Conservation (phyloP, 2,329 filamentous ascomycete species). For the Plenodomus tracheiphilus region DNA sequence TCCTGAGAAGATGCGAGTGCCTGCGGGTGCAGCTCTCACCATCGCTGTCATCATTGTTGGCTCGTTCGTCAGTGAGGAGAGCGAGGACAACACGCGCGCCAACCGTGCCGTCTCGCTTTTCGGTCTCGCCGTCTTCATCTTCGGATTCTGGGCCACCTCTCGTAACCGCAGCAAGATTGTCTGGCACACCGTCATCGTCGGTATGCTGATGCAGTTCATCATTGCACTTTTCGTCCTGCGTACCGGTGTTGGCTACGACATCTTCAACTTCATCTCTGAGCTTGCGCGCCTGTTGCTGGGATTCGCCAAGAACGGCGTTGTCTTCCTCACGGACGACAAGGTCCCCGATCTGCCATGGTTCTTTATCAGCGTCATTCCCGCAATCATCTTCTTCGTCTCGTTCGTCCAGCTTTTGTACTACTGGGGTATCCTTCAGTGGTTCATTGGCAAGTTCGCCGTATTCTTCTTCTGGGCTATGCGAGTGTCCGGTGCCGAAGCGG, state of each 20-base stretch:
- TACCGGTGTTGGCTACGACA: constrained; percentile 78
- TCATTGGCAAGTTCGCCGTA: constrained; percentile 80
- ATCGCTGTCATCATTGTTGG: constrained; percentile 76
- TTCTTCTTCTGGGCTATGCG: constrained; percentile 91
- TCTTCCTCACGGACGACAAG: constrained; percentile 65
- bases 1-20: constrained; percentile 67
- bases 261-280: constrained; percentile 84
- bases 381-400: constrained; percentile 95
- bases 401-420: constrained; percentile 88
- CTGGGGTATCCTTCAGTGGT: constrained; percentile 82
- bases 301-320: constrained; percentile 73
- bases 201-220: constrained; percentile 86
- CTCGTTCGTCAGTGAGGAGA: constrained; percentile 72
- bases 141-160: constrained; percentile 70
- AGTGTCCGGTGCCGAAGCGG: constrained; percentile 89
- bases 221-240: constrained; percentile 86
- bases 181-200: constrained; percentile 69
- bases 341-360: constrained; percentile 63
- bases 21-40: constrained; percentile 65
- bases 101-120: constrained; percentile 83
- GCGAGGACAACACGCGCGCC: constrained; percentile 73
- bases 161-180: constrained; percentile 62
- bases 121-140: constrained; percentile 73
- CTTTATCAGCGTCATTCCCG: constrained; percentile 77
- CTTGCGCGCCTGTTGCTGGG: constrained; percentile 74